phyloP scores from a whole-genome alignment of 1,139 yeast species.

The Sugiyamaella neomexicana region DNA sequence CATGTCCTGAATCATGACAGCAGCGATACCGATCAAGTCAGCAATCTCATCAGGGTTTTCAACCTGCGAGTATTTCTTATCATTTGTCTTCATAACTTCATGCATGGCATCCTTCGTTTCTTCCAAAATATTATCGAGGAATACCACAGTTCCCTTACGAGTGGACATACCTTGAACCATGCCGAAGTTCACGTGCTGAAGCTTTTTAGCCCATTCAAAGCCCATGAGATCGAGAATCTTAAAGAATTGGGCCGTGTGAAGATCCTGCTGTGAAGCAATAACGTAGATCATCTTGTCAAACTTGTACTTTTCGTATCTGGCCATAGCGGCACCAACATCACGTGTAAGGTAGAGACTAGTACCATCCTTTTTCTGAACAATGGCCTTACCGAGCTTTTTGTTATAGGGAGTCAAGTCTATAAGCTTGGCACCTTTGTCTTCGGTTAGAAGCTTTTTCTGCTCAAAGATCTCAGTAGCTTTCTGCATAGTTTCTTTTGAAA shows the following conservation, averaged over 20 bases:
- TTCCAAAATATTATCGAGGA: conserved; percentile 89
- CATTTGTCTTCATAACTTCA: conserved; percentile 94
- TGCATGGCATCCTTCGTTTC: conserved; percentile 96
- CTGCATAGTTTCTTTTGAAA: conserved; percentile 70
- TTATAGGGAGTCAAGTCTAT: conserved; percentile 84
- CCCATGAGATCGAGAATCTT: conserved; percentile 94
- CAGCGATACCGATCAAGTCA: conserved; percentile 93
- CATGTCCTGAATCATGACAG: conserved; percentile 99
- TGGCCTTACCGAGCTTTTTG: conserved; percentile 91
- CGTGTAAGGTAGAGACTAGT: conserved; percentile 92
- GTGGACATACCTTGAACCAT: conserved; percentile 99
- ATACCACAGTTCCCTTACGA: conserved; percentile 97
- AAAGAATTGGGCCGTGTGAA: conserved; percentile 91
- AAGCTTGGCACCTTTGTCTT: conserved; percentile 88
- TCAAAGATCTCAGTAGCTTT: conserved; percentile 62
- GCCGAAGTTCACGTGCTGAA: conserved; percentile 90
- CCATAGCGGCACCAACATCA: conserved; percentile 96
- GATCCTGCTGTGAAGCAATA: conserved; percentile 93
- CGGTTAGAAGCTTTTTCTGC: conserved; percentile 72
- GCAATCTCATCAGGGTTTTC: conserved; percentile 95
- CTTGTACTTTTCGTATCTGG: conserved; percentile 77
- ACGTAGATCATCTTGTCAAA: conserved; percentile 97
- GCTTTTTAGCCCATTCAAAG: conserved; percentile 76
- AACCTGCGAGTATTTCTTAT: conserved; percentile 87
- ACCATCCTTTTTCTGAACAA: conserved; percentile 94